Percentiles rank a stretch among this genome's conserved stretches.
Conservation (phyloP, 805 yeast species). For the Hanseniaspora occidentalis region DNA sequence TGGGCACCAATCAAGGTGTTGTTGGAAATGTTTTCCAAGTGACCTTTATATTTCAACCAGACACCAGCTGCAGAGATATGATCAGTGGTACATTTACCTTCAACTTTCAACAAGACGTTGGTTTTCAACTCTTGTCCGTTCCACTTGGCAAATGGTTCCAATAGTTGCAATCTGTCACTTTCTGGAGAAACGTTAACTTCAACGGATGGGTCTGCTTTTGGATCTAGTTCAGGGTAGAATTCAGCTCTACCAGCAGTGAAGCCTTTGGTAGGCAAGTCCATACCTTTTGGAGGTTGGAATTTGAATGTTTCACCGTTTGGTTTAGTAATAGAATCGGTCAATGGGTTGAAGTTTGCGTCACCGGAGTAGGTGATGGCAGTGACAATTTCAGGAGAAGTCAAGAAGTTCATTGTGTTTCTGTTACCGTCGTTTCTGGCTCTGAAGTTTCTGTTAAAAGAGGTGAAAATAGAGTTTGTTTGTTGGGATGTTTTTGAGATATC, state of each 20-base stretch:
- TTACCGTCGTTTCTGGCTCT: conserved; percentile 97
- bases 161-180: conserved; percentile 83
- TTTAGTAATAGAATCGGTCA: conserved; percentile 68
- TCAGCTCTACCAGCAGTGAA: conserved; percentile 63
- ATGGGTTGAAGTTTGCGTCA: conserved; percentile 81
- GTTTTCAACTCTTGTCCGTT: conserved; percentile 70
- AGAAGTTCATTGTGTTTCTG: conserved; percentile 92
- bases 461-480: conserved; percentile 79
- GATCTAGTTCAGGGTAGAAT: conserved; percentile 64
- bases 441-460: conserved; percentile 96
- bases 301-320: conserved; percentile 61
- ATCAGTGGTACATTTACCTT: conserved; percentile 97
- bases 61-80: conserved; percentile 98
- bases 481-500: conserved; percentile 54
- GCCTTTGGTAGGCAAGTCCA: conserved; percentile 71
- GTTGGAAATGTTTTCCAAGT: conserved; percentile 86
- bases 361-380: conserved; percentile 96
- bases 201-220: conserved; percentile 49
- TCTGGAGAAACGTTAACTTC: conserved; percentile 63
- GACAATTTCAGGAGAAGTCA: conserved; percentile 97
- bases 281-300: conserved; percentile 71
- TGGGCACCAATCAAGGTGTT: conserved; percentile 96
- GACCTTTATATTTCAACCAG: conserved; percentile 98
- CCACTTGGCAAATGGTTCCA: conserved; percentile 86
- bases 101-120: conserved; percentile 74